Evolutionary conservation across 2,329 filamentous ascomycete genomes (phyloP).

Genomic region (Drechslerella coelobrocha): DNA sequence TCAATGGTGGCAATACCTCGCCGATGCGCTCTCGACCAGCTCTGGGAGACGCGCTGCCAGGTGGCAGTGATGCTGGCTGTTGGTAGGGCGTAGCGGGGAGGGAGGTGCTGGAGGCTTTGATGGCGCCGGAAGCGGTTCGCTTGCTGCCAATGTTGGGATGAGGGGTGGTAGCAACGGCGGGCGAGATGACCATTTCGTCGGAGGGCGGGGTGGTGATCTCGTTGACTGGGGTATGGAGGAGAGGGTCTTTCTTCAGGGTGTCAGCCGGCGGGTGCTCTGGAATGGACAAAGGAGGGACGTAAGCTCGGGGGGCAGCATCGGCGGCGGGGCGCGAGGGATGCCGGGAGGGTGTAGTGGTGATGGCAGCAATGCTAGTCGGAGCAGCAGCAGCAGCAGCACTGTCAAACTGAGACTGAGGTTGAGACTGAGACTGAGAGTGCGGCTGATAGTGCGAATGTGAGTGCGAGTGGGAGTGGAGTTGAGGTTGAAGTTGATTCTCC

Average conservation of each 20-base stretch:
- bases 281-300: conserved; percentile 29
- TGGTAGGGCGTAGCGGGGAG: conserved; percentile 47
- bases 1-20: conserved; percentile 43
- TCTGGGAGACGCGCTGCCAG: conserved; percentile 34
- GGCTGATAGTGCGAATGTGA: too few relatives aligned
- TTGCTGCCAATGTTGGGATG: conserved; percentile 38
- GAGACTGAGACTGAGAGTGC: background rate
- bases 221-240: conserved; percentile 14
- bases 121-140: conserved; percentile 43
- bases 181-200: conserved; percentile 35
- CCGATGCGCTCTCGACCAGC: conserved; percentile 47
- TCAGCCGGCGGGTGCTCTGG: conserved; percentile 20
- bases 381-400: background rate
- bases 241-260: conserved; percentile 7
- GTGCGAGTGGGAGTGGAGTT: conserved; percentile 13
- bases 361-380: too few relatives aligned
- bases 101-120: conserved; percentile 43
- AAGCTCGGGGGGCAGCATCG: conserved; percentile 3
- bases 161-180: conserved; percentile 24
- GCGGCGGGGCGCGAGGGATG: too few relatives aligned
- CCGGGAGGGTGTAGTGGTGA: conserved; percentile 18
- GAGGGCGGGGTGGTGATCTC: conserved; percentile 5
- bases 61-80: background rate
- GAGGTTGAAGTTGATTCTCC: background rate
- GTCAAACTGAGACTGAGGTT: background rate